Evolutionary conservation across 2,329 filamentous ascomycete genomes (phyloP).

Genomic region (Cadophora sp.): DNA sequence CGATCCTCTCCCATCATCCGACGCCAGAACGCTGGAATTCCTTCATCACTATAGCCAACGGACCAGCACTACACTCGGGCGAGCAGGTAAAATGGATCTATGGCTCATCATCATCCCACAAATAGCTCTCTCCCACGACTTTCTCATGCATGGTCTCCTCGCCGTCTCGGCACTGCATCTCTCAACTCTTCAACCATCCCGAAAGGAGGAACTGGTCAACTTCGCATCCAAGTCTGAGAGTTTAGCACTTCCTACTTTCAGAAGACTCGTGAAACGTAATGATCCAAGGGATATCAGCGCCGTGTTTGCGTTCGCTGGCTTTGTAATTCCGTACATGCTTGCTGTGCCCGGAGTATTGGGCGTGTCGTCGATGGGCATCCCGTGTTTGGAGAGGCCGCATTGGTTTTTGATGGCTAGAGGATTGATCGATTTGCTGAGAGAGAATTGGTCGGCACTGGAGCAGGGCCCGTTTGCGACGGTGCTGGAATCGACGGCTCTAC

Average conservation of each 20-base stretch:
- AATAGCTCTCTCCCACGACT: conserved; percentile 30
- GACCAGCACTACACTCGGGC: conserved; percentile 4
- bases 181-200: conserved; percentile 35
- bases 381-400: conserved; percentile 26
- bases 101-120: conserved; percentile 28
- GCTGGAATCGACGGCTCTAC: neutral
- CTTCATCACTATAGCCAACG: conserved; percentile 19
- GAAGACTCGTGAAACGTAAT: neutral
- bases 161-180: conserved; percentile 40
- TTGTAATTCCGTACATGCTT: conserved; percentile 33
- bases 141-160: conserved; percentile 38
- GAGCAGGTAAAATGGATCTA: conserved; percentile 12
- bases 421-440: conserved; percentile 11
- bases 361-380: conserved; percentile 8
- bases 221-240: conserved; percentile 23
- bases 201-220: conserved; percentile 18
- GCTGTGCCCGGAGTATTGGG: conserved; percentile 15
- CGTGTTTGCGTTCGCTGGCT: conserved; percentile 31
- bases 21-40: conserved; percentile 14
- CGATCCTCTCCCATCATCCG: conserved; percentile 3
- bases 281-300: conserved; percentile 24
- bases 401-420: conserved; percentile 32
- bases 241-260: conserved; percentile 26
- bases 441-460: conserved; percentile 21
- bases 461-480: conserved; percentile 26